Percentiles rank a stretch among this genome's conserved stretches.
These are phyloP conservation scores for Gonium pectorale DNA, from an alignment of 139 green algal genomes.

Conservation along the genomic window DNA sequence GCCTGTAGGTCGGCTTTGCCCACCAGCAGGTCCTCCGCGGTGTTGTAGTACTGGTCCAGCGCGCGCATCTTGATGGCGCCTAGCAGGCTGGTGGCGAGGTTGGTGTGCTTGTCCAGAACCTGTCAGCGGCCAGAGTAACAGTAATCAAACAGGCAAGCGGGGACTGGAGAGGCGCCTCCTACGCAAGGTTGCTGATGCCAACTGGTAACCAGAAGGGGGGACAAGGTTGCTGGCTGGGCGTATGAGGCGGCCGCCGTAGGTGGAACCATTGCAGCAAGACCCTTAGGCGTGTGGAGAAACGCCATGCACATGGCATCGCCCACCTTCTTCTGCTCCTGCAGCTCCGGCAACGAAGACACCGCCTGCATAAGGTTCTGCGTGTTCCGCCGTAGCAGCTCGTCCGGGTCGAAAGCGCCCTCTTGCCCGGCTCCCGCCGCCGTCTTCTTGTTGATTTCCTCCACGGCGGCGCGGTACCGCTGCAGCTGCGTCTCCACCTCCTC, in stretches of 20 bases:
- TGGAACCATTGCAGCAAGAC: too few species aligned
- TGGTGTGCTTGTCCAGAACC: conserved; percentile 99
- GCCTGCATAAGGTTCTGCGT: conserved; percentile 88
- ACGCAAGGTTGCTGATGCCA: too few species aligned
- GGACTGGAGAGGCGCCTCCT: too few species aligned
- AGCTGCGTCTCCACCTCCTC: conserved; percentile 85
- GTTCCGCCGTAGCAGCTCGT: conserved; percentile 71
- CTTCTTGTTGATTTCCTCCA: conserved; percentile 93
- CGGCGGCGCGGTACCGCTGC: conserved; percentile 87
- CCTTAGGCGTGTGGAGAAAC: too few species aligned
- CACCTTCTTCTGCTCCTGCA: conserved; percentile 56
- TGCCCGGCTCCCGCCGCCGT: conserved; percentile 54
- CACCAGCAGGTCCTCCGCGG: conserved; percentile 83
- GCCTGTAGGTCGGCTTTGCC: conserved; percentile 79
- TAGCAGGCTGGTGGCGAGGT: conserved; percentile 92
- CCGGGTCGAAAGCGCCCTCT: conserved; percentile 62
- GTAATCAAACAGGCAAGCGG: too few species aligned
- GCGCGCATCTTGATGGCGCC: conserved; percentile 87
- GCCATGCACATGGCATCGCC: too few species aligned
- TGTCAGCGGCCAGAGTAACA: conserved; percentile 28
- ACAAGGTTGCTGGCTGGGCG: too few species aligned
- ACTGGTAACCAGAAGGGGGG: too few species aligned
- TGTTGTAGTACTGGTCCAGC: conserved; percentile 87
- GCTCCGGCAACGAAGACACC: conserved; percentile 83
- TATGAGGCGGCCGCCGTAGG: too few species aligned